Evolutionary conservation across 169 alveolate species (phyloP).

Genomic region (Cytauxzoon felis): DNA sequence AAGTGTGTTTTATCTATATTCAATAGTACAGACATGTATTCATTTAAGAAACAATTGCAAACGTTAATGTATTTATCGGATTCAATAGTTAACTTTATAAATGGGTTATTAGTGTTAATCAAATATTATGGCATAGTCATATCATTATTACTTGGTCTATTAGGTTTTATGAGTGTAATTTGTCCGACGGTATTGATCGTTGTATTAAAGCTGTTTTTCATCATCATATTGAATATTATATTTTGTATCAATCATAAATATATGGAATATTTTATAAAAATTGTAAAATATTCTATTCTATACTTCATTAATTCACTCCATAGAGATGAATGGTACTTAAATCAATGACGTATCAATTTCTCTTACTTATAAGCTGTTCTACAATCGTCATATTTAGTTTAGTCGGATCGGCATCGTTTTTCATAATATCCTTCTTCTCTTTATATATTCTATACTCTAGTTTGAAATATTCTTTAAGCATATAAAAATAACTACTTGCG

Average conservation of each 20-base stretch:
- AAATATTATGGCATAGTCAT: constrained; percentile 18
- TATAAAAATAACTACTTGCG: constrained; percentile 44
- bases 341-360: too few relatives aligned
- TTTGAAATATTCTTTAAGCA: constrained; percentile 36
- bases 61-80: constrained; percentile 1
- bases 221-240: too few relatives aligned
- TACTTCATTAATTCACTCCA: constrained; percentile 19
- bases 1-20: constrained; percentile 22
- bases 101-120: constrained; percentile 34
- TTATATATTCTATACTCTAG: constrained; percentile 52
- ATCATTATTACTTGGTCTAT: too few relatives aligned
- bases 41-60: neutral
- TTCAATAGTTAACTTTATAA: constrained; percentile 1
- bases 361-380: constrained; percentile 29
- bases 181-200: too few relatives aligned
- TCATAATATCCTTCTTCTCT: constrained; percentile 17
- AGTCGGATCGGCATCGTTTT: constrained; percentile 54
- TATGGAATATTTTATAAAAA: neutral
- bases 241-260: too few relatives aligned
- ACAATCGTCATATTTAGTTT: constrained; percentile 42
- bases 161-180: too few relatives aligned
- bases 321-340: constrained; percentile 56
- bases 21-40: constrained; percentile 12
- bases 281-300: constrained; percentile 1
- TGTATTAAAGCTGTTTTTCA: too few relatives aligned